These are phyloP conservation scores for Aspergillus sparsus DNA, from an alignment of 495 filamentous ascomycete species.

Conservation along the genomic window DNA sequence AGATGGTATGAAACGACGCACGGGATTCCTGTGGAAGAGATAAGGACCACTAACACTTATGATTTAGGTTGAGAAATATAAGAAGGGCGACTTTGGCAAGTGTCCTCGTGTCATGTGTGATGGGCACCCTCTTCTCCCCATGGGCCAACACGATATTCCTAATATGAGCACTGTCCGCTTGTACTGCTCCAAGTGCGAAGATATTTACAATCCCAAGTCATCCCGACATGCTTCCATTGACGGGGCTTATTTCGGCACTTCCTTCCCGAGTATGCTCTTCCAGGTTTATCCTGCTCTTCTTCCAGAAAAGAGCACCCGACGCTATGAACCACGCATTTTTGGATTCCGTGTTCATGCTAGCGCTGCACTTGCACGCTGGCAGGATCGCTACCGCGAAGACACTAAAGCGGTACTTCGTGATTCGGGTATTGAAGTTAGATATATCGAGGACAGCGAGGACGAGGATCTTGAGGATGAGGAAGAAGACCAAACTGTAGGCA, in stretches of 20 bases:
- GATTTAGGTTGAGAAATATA: conserved; percentile 91
- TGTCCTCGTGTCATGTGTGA: conserved; percentile 95
- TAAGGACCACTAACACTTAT: conserved; percentile 14
- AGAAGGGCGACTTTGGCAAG: conserved; percentile 96
- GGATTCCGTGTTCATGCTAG: conserved; percentile 93
- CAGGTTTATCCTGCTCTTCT: conserved; percentile 92
- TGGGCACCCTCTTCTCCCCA: conserved; percentile 85
- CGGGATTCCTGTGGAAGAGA: neutral
- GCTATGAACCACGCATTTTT: conserved; percentile 87
- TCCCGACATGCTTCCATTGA: conserved; percentile 93
- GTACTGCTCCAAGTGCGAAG: conserved; percentile 95
- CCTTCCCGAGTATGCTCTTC: conserved; percentile 98
- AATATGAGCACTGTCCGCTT: conserved; percentile 88
- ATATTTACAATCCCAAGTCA: conserved; percentile 98
- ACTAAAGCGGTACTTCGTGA: conserved; percentile 67
- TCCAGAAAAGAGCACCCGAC: conserved; percentile 78
- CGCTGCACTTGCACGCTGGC: conserved; percentile 88
- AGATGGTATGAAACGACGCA: conserved; percentile 70
- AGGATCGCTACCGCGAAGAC: conserved; percentile 74
- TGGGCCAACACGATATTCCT: conserved; percentile 86
- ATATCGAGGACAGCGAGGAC: conserved; percentile 57
- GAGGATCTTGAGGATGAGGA: conserved; percentile 53
- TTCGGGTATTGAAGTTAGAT: conserved; percentile 55
- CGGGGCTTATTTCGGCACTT: conserved; percentile 96
- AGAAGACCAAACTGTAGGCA: conserved; percentile 33